Evolutionary conservation across 2,329 filamentous ascomycete genomes (phyloP), one percentile per base, ranked within the genome.

Genomic region (Aureobasidium sp.): DNA sequence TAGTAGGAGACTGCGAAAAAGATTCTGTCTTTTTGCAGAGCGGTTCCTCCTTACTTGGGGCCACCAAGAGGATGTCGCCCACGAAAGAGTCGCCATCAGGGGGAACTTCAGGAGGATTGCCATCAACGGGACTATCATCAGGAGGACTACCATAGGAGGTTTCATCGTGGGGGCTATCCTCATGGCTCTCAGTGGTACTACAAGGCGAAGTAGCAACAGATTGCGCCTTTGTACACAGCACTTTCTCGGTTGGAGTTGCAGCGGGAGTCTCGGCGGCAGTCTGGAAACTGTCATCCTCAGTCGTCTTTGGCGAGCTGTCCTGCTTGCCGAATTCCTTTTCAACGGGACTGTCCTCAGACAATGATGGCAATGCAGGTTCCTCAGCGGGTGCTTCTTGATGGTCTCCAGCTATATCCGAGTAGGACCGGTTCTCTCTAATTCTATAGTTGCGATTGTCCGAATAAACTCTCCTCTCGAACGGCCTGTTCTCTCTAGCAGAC

Each of bases 201-300:
- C 12, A 12, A 15, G 46, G 36, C 17, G 59, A 61, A 10, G 17
- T 7, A 17, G 52, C 17, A n/a, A 29, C 27, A 41, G 47, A 43
- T 20, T 47, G 62, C 29, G 29, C 44, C 43, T 55, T 61, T 59
- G 43, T 27, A 48, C 24, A 48, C 44, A 5, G 8, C 10, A 48
- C 26, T n/a, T 48, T 27, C 56, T 26, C 17, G 5, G 32, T 50
- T 2, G 56, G 44, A 2, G 56, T 36, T 56, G 12, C 43, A 27
- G 39, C 29, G 29, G 68, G 69, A 8, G 67, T 68, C 17, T 66
- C 68, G 27, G 59, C 68, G 9, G 71, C 70, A 24, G 70, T 72
- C 61, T 71, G 69, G 52, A 73, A 72, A 61, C 71, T 73, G 44
- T 72, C 70, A 29, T 72, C 65, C 24, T 71, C 69, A 15, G 48